Percentiles rank a stretch among this genome's conserved stretches.
Evolutionary conservation across 208 protist genomes (phyloP).

Genomic region (Porcisia hertigi): DNA sequence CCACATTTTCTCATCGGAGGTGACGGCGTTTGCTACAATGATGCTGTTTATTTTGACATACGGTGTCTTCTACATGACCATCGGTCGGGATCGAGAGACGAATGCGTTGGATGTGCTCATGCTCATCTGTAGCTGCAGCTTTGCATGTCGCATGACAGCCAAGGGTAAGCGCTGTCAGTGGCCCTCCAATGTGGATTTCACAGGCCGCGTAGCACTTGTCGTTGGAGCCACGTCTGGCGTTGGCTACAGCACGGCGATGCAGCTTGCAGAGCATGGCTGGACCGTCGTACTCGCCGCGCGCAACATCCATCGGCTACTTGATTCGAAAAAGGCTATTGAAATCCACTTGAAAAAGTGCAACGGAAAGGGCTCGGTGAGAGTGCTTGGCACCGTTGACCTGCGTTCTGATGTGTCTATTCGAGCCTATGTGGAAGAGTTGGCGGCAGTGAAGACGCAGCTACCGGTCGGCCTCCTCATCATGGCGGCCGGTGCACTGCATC

Average conservation of each 20-base stretch:
- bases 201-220: constrained; percentile 71
- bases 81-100: constrained; percentile 18
- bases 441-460: constrained; percentile 34
- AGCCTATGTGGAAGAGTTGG: constrained; percentile 48
- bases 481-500: constrained; percentile 75
- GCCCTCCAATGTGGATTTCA: constrained; percentile 60
- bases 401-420: constrained; percentile 67
- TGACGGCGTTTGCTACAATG: constrained; percentile 30
- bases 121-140: constrained; percentile 35
- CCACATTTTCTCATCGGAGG: constrained; percentile 66
- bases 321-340: constrained; percentile 49
- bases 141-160: constrained; percentile 53
- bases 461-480: constrained; percentile 76
- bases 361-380: constrained; percentile 37
- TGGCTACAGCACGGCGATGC: constrained; percentile 69
- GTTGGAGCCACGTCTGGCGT: constrained; percentile 79
- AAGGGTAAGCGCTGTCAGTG: constrained; percentile 58
- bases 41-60: constrained; percentile 21
- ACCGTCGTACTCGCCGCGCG: constrained; percentile 74
- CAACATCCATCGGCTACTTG: constrained; percentile 54
- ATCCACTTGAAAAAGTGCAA: constrained; percentile 16
- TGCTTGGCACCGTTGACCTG: constrained; percentile 77
- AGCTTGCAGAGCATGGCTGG: constrained; percentile 75
- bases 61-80: constrained; percentile 16
- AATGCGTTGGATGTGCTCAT: constrained; percentile 32